Conservation (phyloP, 2,329 filamentous ascomycete genomes). For the Cladophialophora chaetospira region DNA sequence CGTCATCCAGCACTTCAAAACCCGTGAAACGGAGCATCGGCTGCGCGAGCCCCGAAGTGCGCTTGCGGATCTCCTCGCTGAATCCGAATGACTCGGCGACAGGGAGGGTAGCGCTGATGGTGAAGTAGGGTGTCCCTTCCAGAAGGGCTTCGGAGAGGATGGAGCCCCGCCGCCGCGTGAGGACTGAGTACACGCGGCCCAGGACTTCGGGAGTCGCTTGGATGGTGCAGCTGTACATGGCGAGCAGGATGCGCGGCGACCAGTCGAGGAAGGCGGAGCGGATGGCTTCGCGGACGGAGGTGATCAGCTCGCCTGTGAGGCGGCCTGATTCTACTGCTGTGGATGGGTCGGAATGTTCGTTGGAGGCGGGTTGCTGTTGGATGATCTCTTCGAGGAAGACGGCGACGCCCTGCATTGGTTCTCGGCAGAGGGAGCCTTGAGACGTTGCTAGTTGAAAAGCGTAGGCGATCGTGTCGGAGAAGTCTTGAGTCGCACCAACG, state of each 20-base stretch:
- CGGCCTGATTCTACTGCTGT: slow-evolving; percentile 68
- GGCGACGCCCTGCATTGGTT: slow-evolving; percentile 90
- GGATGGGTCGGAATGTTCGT: slow-evolving; percentile 42
- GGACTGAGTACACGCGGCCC: slow-evolving; percentile 92
- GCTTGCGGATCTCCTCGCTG: slow-evolving; percentile 92
- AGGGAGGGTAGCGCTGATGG: slow-evolving; percentile 81
- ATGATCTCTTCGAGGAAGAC: slow-evolving; percentile 82
- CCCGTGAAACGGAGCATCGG: slow-evolving; percentile 93
- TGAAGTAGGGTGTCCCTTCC: slow-evolving; percentile 95
- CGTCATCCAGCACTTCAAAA: slow-evolving; percentile 80
- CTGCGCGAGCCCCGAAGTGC: slow-evolving; percentile 84
- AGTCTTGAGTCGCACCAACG: slow-evolving; percentile 60
- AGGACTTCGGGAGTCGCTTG: slow-evolving; percentile 90
- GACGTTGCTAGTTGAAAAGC: slow-evolving; percentile 90
- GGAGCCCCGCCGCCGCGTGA: slow-evolving; percentile 87
- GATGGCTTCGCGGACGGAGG: slow-evolving; percentile 81
- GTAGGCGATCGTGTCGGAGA: slow-evolving; percentile 87
- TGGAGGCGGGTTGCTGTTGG: slow-evolving; percentile 43
- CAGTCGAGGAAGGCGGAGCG: slow-evolving; percentile 88
- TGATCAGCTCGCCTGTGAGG: slow-evolving; percentile 90
- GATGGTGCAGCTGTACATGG: slow-evolving; percentile 98
- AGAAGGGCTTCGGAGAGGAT: slow-evolving; percentile 91
- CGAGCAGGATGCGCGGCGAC: slow-evolving; percentile 90
- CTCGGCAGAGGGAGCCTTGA: slow-evolving; percentile 87
- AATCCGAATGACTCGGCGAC: slow-evolving; percentile 97